Conservation (phyloP, 257 asterid species). For the Haberlea rhodopensis region DNA sequence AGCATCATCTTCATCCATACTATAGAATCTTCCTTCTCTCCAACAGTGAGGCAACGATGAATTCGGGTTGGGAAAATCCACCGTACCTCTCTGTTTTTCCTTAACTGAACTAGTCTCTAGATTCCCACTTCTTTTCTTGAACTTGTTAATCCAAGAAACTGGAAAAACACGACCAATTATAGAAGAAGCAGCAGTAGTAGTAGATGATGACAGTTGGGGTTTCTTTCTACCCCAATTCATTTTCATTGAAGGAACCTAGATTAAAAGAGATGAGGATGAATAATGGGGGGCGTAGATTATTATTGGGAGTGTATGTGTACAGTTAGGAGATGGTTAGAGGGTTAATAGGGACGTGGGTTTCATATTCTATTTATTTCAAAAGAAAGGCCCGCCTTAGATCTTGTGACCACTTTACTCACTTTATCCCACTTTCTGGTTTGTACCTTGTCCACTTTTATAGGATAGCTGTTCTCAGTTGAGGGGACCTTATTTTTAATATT, state of each 20-base stretch:
- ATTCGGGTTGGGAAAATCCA: conserved; percentile 20
- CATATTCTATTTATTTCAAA: conserved; percentile 52
- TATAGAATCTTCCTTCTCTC: conserved; percentile 45
- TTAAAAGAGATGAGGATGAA: conserved; percentile 21
- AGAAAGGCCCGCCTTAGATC: conserved; percentile 67
- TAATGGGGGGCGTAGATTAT: conserved; percentile 19
- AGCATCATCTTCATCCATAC: conserved; percentile 57
- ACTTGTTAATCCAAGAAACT: conserved; percentile 63
- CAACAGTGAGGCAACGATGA: conserved; percentile 16
- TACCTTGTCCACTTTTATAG: conserved; percentile 23
- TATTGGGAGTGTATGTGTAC: conserved; percentile 28
- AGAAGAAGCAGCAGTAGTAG: conserved; percentile 33
- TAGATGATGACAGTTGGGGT: conserved; percentile 34
- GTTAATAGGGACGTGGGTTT: conserved; percentile 40
- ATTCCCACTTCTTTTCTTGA: conserved; percentile 38
- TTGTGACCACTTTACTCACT: conserved; percentile 57
- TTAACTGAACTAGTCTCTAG: conserved; percentile 20
- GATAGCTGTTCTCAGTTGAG: neutral
- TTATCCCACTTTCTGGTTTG: conserved; percentile 39
- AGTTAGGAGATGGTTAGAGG: conserved; percentile 52
- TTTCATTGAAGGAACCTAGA: conserved; percentile 13
- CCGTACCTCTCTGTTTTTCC: conserved; percentile 25
- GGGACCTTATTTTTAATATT: neutral
- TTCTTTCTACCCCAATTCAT: conserved; percentile 68
- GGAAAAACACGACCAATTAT: conserved; percentile 50